Conservation (phyloP, 1,139 yeast species). For the Nakaseomyces glabratus region DNA sequence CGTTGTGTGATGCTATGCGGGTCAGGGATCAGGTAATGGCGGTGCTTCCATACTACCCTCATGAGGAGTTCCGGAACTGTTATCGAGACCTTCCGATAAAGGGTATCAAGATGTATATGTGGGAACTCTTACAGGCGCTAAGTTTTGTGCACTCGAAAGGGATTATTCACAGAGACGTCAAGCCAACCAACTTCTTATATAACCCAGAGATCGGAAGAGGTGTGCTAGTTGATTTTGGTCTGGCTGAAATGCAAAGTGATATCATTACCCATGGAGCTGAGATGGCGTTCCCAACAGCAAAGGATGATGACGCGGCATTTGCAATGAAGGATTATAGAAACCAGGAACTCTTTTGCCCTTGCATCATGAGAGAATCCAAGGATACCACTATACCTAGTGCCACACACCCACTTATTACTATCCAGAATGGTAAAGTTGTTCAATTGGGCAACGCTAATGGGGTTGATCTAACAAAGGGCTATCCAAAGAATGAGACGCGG, state of each 20-base stretch:
- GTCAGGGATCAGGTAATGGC: constrained; percentile 88
- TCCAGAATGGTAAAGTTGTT: constrained; percentile 28
- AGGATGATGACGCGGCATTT: constrained; percentile 10
- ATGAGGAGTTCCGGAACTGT: constrained; percentile 81
- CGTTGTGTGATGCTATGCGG: constrained; percentile 78
- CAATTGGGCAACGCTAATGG: constrained; percentile 25
- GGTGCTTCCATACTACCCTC: constrained; percentile 83
- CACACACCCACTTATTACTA: constrained; percentile 21
- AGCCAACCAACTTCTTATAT: constrained; percentile 81
- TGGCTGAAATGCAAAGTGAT: constrained; percentile 51
- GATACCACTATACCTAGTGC: constrained; percentile 9
- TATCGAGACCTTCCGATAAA: constrained; percentile 69
- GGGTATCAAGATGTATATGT: constrained; percentile 74
- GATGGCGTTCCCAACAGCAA: background rate
- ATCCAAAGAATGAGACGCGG: constrained; percentile 71
- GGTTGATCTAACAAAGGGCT: constrained; percentile 45
- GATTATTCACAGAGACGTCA: constrained; percentile 81
- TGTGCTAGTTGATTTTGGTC: constrained; percentile 84
- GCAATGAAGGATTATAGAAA: constrained; percentile 26
- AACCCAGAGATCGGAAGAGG: constrained; percentile 71
- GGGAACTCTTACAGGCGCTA: constrained; percentile 68
- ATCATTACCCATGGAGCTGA: constrained; percentile 9
- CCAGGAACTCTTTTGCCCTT: constrained; percentile 30
- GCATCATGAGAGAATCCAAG: constrained; percentile 18
- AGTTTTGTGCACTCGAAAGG: constrained; percentile 67